A percentile compares a stretch with the other conserved stretches of the same genome.
Evolutionary conservation across 345 rosid species (phyloP).

Genomic region (Rhodomyrtus tomentosa): DNA sequence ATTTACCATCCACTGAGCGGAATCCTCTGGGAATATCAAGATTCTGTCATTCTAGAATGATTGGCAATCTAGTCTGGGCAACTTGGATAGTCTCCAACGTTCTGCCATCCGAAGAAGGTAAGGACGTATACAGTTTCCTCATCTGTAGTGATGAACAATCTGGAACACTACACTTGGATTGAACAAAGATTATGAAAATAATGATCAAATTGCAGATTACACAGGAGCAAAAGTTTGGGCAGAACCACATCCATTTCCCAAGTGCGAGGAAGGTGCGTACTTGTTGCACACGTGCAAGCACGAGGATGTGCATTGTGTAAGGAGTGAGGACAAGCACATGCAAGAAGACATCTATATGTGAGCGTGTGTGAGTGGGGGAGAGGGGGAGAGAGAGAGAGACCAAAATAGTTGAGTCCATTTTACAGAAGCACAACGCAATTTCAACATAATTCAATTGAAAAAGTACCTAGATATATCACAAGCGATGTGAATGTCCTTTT

Average conservation of each 20-base stretch:
- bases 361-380: neutral
- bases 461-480: neutral
- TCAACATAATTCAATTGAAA: neutral
- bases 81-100: neutral
- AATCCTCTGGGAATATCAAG: neutral
- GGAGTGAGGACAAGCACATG: neutral
- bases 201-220: neutral
- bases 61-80: neutral
- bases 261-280: neutral
- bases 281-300: neutral
- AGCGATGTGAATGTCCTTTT: neutral
- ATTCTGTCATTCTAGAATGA: neutral
- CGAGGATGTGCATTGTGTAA: neutral
- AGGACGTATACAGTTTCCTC: neutral
- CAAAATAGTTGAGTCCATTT: neutral
- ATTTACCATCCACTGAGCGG: neutral
- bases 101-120: neutral
- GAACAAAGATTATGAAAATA: neutral
- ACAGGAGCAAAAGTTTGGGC: neutral
- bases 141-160: neutral
- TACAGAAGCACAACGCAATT: neutral
- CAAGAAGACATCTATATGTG: neutral
- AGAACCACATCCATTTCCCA: neutral
- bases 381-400: neutral
- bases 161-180: neutral